These are phyloP conservation scores for Oryza glumipatula DNA, from an alignment of 176 grass and related monocot species.

Conservation along the genomic window DNA sequence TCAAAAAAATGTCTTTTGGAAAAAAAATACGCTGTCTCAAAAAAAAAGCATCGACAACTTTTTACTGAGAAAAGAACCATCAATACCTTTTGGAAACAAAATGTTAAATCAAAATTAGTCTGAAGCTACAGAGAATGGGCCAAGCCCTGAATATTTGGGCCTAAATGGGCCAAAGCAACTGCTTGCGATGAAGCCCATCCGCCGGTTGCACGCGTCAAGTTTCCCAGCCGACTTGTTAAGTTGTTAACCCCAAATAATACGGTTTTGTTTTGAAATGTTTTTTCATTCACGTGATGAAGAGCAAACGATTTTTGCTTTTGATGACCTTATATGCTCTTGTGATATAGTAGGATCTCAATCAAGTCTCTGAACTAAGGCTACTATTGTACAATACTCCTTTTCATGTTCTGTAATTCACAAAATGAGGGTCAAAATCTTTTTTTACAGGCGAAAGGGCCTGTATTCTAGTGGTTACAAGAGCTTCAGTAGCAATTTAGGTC, in stretches of 20 bases:
- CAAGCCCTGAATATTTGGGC: not conserved
- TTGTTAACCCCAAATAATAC: not conserved
- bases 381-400: conserved; percentile 45
- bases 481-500: too few relatives aligned
- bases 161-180: not conserved
- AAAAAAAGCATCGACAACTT: not conserved
- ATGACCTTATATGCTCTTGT: conserved; percentile 27
- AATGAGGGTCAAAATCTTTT: conserved; percentile 46
- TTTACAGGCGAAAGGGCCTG: too few relatives aligned
- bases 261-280: not conserved
- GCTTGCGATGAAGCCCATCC: not conserved
- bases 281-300: conserved; percentile 23
- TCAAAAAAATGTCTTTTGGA: too few relatives aligned
- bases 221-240: too few relatives aligned
- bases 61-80: not conserved
- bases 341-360: too few relatives aligned
- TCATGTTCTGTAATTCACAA: conserved; percentile 51
- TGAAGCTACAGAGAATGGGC: not conserved
- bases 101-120: not conserved
- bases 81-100: not conserved
- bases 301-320: conserved; percentile 42
- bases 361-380: conserved; percentile 30
- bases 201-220: too few relatives aligned
- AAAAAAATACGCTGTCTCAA: too few relatives aligned
- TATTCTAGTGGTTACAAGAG: too few relatives aligned